Conservation (phyloP, 108 stramenopile species). For the Cyclostephanos tholiformis region DNA sequence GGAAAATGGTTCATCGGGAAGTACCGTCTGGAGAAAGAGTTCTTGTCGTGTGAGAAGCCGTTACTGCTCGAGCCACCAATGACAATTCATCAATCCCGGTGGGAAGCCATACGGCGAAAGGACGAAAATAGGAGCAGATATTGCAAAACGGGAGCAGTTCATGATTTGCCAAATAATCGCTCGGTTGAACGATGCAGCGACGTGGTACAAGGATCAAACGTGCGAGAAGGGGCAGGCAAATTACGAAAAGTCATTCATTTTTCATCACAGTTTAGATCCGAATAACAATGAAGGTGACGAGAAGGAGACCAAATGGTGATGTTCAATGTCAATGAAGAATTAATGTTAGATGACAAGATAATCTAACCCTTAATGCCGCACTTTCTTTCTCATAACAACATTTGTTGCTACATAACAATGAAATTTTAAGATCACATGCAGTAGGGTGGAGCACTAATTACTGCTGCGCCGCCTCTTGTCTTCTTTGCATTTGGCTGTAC, state of each 20-base stretch:
- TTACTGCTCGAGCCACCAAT: slow-evolving; percentile 68
- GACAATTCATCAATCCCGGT: slow-evolving; percentile 55
- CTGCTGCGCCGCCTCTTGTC: no score
- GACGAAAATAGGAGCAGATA: slow-evolving; percentile 28
- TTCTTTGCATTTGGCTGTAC: no score
- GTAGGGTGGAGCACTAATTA: no score
- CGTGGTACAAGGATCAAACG: slow-evolving; percentile 71
- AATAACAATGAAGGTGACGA: slow-evolving; percentile 46
- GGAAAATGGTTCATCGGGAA: no score
- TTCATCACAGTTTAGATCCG: slow-evolving; percentile 55
- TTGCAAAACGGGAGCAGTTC: slow-evolving; percentile 61
- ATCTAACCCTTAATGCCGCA: no score
- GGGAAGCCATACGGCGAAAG: slow-evolving; percentile 41
- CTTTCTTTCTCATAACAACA: no score
- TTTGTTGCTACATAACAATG: no score
- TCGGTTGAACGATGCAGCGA: slow-evolving; percentile 73
- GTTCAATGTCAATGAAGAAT: no score
- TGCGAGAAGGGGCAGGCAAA: slow-evolving; percentile 65
- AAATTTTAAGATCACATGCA: no score
- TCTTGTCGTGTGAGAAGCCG: slow-evolving; percentile 68
- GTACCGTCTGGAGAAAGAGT: slow-evolving; percentile 66
- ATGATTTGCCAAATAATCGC: slow-evolving; percentile 72
- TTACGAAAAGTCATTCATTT: slow-evolving; percentile 65
- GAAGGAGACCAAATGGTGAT: slow-evolving; percentile 36
- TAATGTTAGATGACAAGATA: no score